Evolutionary conservation across 305 asterid genomes (phyloP), one percentile per base, ranked within the genome.

Genomic region (Fraxinus albicans): DNA sequence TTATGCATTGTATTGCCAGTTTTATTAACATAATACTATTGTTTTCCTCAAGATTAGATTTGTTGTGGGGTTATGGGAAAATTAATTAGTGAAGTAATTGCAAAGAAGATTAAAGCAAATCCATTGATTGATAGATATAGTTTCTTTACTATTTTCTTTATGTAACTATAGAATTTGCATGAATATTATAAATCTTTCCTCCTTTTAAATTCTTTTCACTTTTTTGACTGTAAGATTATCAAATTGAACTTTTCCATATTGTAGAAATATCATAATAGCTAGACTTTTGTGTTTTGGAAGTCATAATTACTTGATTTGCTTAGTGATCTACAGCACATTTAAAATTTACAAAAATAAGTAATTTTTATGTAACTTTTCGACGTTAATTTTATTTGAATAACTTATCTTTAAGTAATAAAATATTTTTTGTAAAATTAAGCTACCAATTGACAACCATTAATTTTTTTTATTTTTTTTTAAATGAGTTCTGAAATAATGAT

Each of bases 11-110:
- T 50, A 50, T 15, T 50, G 60, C 21, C 21, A 50, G 25, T 53
- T 17, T 53, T 53, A 53, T 0, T 5, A n/a, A 17, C 65, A 5
- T 78, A 80, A 80, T 77, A 73, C 40, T 73, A 81, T 65, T 81
- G 79, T 74, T 29, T 76, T 25, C 81, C 83, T 85, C 79, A 79
- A 78, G 73, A 86, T 81, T 84, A 81, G 89, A 76, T 73, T 73
- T 60, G 42, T 78, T 33, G 74, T 83, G 79, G 60, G 73, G 79
- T 73, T 83, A 73, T 40, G 73, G 23, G 77, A 84, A 58, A 58
- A 60, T 80, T 27, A 72, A 38, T 77, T 44, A 23, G 36, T 38
- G 8, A 23, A 42, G 53, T 77, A 60, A 38, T n/a, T 80, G 58
- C 34, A 73, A 82, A 40, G 25, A 69, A 31, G 70, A 79, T 50